Percentiles rank a stretch among this genome's conserved stretches.
phyloP scores from a whole-genome alignment of 2,329 filamentous ascomycete genomes.

The Hypoxylon sp. region DNA sequence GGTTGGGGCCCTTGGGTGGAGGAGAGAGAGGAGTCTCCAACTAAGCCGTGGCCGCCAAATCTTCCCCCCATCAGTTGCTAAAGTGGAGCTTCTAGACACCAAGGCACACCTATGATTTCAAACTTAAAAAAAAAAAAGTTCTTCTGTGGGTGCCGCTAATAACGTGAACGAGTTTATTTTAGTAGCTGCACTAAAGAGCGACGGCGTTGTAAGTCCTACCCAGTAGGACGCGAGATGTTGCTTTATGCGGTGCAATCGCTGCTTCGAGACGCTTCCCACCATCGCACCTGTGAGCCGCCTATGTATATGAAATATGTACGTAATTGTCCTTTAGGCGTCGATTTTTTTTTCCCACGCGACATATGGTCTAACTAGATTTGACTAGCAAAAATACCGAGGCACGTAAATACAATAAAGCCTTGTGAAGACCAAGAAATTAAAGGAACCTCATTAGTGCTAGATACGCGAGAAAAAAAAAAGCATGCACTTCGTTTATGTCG shows the following conservation, averaged over 20 bases:
- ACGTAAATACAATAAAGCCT: slow-evolving; percentile 7
- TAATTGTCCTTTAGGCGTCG: slow-evolving; percentile 16
- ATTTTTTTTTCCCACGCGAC: slow-evolving; percentile 20
- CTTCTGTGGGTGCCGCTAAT: slow-evolving; percentile 37
- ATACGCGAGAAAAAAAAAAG: slow-evolving; percentile 3
- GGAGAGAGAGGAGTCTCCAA: slow-evolving; percentile 39
- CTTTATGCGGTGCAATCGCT: slow-evolving; percentile 6
- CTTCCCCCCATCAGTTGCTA: slow-evolving; percentile 37
- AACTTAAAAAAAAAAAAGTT: slow-evolving; percentile 46
- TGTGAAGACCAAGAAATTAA: not conserved
- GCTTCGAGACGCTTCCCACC: slow-evolving; percentile 9
- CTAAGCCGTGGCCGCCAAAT: slow-evolving; percentile 35
- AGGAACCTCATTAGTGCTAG: not conserved
- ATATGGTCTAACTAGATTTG: slow-evolving; percentile 9
- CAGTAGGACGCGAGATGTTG: slow-evolving; percentile 24
- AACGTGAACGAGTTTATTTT: slow-evolving; percentile 26
- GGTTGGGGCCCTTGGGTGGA: slow-evolving; percentile 46
- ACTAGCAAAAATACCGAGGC: slow-evolving; percentile 1
- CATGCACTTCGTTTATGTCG: slow-evolving; percentile 4
- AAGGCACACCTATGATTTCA: slow-evolving; percentile 32
- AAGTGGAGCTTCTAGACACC: slow-evolving; percentile 41
- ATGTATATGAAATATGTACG: slow-evolving; percentile 19
- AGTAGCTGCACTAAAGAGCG: slow-evolving; percentile 31
- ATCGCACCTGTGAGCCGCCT: slow-evolving; percentile 15
- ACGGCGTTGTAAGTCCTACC: slow-evolving; percentile 20